Conservation (phyloP, 1,284 basidiomycete species). For the Ceratobasidium sp. region DNA sequence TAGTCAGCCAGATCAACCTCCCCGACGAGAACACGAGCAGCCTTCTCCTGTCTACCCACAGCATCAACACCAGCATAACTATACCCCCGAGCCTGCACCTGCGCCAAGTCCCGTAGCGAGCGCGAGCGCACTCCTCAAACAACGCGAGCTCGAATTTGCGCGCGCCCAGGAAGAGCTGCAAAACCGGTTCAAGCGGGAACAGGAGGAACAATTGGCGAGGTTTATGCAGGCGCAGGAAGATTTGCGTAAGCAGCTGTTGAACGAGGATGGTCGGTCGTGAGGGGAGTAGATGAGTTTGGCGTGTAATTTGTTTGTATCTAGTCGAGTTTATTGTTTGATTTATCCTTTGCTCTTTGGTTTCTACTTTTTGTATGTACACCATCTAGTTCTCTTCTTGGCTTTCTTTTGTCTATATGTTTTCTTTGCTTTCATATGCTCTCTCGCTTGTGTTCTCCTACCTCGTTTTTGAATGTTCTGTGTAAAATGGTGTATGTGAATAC, state of each 20-base stretch:
- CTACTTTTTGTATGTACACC: slow-evolving; percentile 22
- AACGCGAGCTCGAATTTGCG: slow-evolving; percentile 23
- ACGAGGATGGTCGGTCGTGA: not conserved
- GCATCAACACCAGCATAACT: not conserved
- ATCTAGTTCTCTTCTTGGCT: slow-evolving; percentile 6
- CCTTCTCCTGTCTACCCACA: slow-evolving; percentile 2
- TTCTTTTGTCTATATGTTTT: slow-evolving; percentile 2
- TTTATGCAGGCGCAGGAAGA: slow-evolving; percentile 32
- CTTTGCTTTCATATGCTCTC: not conserved
- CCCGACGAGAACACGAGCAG: slow-evolving; percentile 12
- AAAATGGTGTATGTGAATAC: slow-evolving; percentile 10
- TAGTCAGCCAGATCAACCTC: slow-evolving; percentile 3
- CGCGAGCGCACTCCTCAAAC: slow-evolving; percentile 13
- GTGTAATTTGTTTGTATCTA: slow-evolving; percentile 3
- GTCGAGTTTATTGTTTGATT: slow-evolving; percentile 22
- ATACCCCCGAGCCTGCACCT: not conserved
- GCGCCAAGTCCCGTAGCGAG: not conserved
- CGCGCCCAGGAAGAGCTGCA: slow-evolving; percentile 30
- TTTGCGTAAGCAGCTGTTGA: slow-evolving; percentile 2
- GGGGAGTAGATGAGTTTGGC: not conserved
- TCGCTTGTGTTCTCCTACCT: not conserved
- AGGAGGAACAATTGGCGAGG: slow-evolving; percentile 30
- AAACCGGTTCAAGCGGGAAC: slow-evolving; percentile 28
- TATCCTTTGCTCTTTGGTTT: not conserved
- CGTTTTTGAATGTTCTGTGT: not conserved